Base-by-base conservation (phyloP, 345 rosid species). In the Moringa oleifera region DNA sequence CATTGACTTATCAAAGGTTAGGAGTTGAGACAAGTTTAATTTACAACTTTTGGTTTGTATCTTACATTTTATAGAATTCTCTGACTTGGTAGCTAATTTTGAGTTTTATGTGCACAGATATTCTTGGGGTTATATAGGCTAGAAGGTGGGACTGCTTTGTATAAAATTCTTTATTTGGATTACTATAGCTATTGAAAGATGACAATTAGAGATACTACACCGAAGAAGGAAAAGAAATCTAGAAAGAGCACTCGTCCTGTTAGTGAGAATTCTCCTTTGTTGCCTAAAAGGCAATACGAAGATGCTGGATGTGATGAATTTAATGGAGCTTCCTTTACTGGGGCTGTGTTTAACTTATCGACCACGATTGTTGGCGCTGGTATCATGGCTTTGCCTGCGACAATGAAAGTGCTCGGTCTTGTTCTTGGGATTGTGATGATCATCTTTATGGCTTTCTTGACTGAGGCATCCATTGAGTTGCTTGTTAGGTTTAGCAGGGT, bases 321-420 rank as follows among this genome's bases (percentile, higher is more conserved):
- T 58, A 80, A 88, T 55, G 94, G 97, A 64, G 96, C 96, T 79
- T 91, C 97, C 31, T 91, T 86, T 62, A 77, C 79, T 20, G 97
- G 97, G 37, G 97, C 94, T 0, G 97, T 91, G 66, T 91, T 91
- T 69, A 91, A 91, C 66, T 81, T 91, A 47, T 79, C 97, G 19
- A 91, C 94, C 6, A 91, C 96, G 0, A 70, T 88, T 49, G 88
- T 88, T 67, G 96, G 96, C 56, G 97, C 97, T 51, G 97, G 97
- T 18, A 91, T 91, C 80, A 91, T 91, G 97, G 86, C 97, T 55
- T 69, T 91, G 68, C 97, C 97, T 22, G 96, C 96, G 2, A 88
- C 91, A 55, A 81, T 88, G 91, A 91, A 86, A 70, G 88, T 84
- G 18, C 72, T 91, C 18, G 97, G 97, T 45, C 96, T 91, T 23